Base-by-base conservation (phyloP, 352 stramenopile species). In the Phytopythium montanum region DNA sequence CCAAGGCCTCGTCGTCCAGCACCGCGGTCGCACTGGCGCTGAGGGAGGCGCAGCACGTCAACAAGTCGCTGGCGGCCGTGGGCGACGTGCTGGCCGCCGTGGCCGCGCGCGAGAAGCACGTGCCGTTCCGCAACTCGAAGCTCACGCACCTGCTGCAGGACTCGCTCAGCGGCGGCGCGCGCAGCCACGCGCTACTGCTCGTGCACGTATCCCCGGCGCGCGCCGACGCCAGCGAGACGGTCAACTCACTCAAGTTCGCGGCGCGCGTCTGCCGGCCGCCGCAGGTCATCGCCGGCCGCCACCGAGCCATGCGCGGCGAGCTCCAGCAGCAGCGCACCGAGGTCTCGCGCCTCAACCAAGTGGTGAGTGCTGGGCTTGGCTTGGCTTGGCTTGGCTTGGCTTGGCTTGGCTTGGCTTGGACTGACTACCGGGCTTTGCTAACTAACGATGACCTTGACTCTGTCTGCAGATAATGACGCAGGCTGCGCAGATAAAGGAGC, bases 121-220 rank as follows among this genome's bases (percentile, higher is more conserved):
- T 95, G 3, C 85, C 85, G 49, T 95, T 87, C 56, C 73, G 87
- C 14, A 94, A 95, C 55, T 89, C 82, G 13, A 95, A 95, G 66
- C 75, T 95, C 25, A 95, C 87, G 21, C 81, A 93, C 59, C 59
- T 95, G 60, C 66, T 95, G 29, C 86, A 94, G 55, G 82, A 93
- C 44, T 89, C 81, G 29, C 58, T 93, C 13, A 60, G 61, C 50
- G 75, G 76, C 10, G 70, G 62, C 16, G 42, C 65, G 2, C 56
- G 73, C 28, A 83, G 67, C 50, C 72, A 74, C 25, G 76, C 74
- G 39, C 58, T 93, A 25, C 58, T 93, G 54, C 55, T 93, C 3
- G 73, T 91, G 2, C 84, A 93, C 39, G 77, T 93, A 39, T 87
- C 73, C 29, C 72, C 83, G 0, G 69, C 36, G 28, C 70, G 64